Conservation (phyloP, 306 rosid species). For the Herpetospermum pedunculosum region DNA sequence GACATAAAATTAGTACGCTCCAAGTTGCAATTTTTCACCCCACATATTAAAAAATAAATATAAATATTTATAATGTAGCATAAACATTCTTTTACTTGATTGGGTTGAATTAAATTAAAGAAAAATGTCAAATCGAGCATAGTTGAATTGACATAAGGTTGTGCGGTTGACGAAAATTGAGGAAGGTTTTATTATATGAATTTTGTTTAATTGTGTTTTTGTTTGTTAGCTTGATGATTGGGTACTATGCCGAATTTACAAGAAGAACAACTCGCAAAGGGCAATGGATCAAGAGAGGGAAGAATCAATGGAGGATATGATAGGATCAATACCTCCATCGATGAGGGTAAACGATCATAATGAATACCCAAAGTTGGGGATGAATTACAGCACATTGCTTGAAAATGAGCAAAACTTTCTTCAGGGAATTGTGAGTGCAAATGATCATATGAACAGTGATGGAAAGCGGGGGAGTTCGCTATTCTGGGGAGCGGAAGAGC, state of each 20-base stretch:
- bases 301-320: slow-evolving; percentile 48
- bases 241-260: slow-evolving; percentile 68
- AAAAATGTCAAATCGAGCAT: too few species aligned
- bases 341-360: slow-evolving; percentile 26
- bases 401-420: slow-evolving; percentile 37
- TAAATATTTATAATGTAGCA: too few species aligned
- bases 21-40: too few species aligned
- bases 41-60: too few species aligned
- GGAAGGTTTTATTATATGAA: too few species aligned
- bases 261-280: slow-evolving; percentile 51
- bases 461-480: too few species aligned
- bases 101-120: too few species aligned
- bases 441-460: neutral
- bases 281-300: slow-evolving; percentile 42
- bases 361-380: slow-evolving; percentile 27
- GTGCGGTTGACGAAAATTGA: too few species aligned
- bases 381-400: slow-evolving; percentile 29
- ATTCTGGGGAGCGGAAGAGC: slow-evolving; percentile 40
- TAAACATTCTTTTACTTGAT: too few species aligned
- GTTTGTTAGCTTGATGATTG: slow-evolving; percentile 50
- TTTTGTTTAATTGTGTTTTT: too few species aligned
- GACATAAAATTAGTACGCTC: too few species aligned
- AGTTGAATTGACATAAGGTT: too few species aligned
- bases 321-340: slow-evolving; percentile 35
- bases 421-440: slow-evolving; percentile 26